Percentiles rank a stretch among this genome's conserved stretches.
phyloP scores from a whole-genome alignment of 345 rosid genomes.

The Noccaea caerulescens region DNA sequence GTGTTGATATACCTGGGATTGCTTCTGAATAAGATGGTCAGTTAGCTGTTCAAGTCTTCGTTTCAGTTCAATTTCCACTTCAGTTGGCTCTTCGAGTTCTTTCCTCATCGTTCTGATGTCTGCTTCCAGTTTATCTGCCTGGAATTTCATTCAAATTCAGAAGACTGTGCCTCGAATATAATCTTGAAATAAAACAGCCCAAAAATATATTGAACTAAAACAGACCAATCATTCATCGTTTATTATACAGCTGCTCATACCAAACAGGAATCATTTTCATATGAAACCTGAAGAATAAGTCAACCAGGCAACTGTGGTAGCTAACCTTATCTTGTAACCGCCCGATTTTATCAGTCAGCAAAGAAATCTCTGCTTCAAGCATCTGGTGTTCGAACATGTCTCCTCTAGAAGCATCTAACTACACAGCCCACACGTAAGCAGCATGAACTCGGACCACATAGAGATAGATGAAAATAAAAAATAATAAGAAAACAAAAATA shows the following conservation, averaged over 20 bases:
- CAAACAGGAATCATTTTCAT: background rate
- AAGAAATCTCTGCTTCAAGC: constrained; percentile 76
- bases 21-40: constrained; percentile 97
- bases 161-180: too few species aligned
- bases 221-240: background rate
- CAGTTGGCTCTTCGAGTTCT: constrained; percentile 88
- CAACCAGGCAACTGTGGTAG: constrained; percentile 23
- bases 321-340: constrained; percentile 78
- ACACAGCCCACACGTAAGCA: constrained; percentile 33
- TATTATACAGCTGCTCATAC: constrained; percentile 10
- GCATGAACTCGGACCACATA: constrained; percentile 31
- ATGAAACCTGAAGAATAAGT: constrained; percentile 19
- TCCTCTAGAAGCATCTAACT: constrained; percentile 72
- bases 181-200: background rate
- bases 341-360: constrained; percentile 64
- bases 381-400: constrained; percentile 67
- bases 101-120: constrained; percentile 70
- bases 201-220: background rate
- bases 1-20: constrained; percentile 73
- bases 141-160: background rate
- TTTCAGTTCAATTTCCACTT: constrained; percentile 84
- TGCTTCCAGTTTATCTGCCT: constrained; percentile 70
- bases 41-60: constrained; percentile 88
- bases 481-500: background rate
- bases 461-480: constrained; percentile 9